These are phyloP conservation scores for Waltergamsia citrina DNA, from an alignment of 2,329 filamentous ascomycete genomes.

Conservation along the genomic window DNA sequence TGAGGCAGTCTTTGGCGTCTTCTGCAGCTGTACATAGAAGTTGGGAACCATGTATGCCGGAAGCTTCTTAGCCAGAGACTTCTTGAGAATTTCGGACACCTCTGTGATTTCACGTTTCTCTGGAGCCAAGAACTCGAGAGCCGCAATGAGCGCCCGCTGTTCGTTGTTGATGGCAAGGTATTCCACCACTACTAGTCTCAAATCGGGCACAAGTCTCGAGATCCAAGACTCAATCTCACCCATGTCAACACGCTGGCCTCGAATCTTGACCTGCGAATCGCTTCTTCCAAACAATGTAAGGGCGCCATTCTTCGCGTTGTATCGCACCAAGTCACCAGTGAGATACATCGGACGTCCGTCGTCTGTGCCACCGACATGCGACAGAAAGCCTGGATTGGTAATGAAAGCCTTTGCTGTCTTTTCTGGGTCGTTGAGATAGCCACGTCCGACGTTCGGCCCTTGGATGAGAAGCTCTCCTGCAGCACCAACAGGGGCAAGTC, in stretches of 20 bases:
- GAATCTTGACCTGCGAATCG: slow-evolving; percentile 57
- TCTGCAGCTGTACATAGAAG: slow-evolving; percentile 30
- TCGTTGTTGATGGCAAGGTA: slow-evolving; percentile 33
- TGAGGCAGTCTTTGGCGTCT: slow-evolving; percentile 36
- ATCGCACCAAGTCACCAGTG: slow-evolving; percentile 49
- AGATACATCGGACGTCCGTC: slow-evolving; percentile 40
- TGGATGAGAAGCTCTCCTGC: slow-evolving; percentile 24
- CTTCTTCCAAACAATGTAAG: slow-evolving; percentile 52
- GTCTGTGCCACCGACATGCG: slow-evolving; percentile 18
- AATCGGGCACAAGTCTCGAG: slow-evolving; percentile 14
- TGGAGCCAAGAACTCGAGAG: slow-evolving; percentile 18
- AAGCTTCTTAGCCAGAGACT: slow-evolving; percentile 20
- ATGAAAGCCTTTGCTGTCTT: slow-evolving; percentile 19
- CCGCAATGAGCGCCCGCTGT: slow-evolving; percentile 35
- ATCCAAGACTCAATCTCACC: slow-evolving; percentile 35
- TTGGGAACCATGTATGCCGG: slow-evolving; percentile 38
- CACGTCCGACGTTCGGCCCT: slow-evolving; percentile 35
- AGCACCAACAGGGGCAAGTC: slow-evolving; percentile 13
- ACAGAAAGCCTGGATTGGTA: slow-evolving; percentile 17
- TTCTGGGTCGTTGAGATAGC: slow-evolving; percentile 32
- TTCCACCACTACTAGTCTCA: slow-evolving; percentile 32
- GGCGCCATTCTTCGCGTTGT: slow-evolving; percentile 38
- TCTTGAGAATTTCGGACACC: slow-evolving; percentile 24
- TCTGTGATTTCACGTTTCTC: slow-evolving; percentile 14
- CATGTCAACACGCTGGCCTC: slow-evolving; percentile 55